These are phyloP conservation scores for Hibiscus syriacus DNA, from an alignment of 345 rosid species.

Conservation along the genomic window DNA sequence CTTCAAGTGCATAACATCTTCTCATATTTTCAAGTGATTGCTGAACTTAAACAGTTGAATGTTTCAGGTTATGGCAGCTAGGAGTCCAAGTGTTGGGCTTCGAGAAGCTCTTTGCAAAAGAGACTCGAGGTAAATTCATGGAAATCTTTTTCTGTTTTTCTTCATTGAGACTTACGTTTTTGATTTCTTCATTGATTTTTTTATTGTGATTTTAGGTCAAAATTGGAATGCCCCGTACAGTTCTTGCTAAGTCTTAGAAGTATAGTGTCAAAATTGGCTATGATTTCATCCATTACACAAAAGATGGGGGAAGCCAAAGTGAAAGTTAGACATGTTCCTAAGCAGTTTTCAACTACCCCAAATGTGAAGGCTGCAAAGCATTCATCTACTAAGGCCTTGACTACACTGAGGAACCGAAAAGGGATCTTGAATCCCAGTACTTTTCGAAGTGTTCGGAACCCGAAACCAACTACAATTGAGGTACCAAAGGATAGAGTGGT, in stretches of 20 bases:
- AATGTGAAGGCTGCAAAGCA: slow-evolving; percentile 33
- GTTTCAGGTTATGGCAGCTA: slow-evolving; percentile 86
- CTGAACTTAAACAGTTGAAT: slow-evolving; percentile 12
- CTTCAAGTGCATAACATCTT: background rate
- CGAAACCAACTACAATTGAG: slow-evolving; percentile 27
- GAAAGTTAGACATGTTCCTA: slow-evolving; percentile 20
- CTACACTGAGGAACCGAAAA: slow-evolving; percentile 46
- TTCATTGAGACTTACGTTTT: background rate
- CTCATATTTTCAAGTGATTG: background rate
- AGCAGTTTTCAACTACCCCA: slow-evolving; percentile 33
- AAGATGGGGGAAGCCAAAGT: slow-evolving; percentile 40
- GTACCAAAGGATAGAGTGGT: slow-evolving; percentile 35
- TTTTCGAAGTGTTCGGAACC: slow-evolving; percentile 57
- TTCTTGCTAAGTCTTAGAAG: slow-evolving; percentile 73
- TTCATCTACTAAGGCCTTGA: slow-evolving; percentile 46
- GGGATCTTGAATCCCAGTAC: slow-evolving; percentile 38
- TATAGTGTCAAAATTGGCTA: slow-evolving; percentile 53
- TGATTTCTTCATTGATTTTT: background rate
- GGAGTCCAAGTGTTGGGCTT: slow-evolving; percentile 80
- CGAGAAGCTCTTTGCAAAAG: slow-evolving; percentile 35
- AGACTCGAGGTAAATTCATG: slow-evolving; percentile 33
- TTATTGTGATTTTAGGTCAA: slow-evolving; percentile 23
- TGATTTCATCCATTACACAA: slow-evolving; percentile 66
- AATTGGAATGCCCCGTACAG: slow-evolving; percentile 58
- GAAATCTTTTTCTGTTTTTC: background rate